Base-by-base conservation (phyloP, 306 rosid species). In the Sindora glabra region DNA sequence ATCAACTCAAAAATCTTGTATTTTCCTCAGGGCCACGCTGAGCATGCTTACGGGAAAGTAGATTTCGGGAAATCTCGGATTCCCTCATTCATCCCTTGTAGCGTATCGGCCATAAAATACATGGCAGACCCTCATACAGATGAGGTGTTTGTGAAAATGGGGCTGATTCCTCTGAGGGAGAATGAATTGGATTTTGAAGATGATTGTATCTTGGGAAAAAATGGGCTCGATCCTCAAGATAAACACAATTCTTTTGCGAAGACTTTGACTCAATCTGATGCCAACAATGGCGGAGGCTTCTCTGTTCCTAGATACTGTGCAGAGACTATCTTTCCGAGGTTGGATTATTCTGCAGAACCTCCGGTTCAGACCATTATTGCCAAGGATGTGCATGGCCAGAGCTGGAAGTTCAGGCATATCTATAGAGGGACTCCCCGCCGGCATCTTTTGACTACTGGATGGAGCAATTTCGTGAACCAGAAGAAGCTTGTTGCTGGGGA, bases 401-500 rank as follows among this genome's bases (percentile, higher is more conserved):
- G 78, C 59, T 94, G 95, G 94, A 89, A 82, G 84, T 94, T 94
- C 40, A 89, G 99, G 79, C 99, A 94, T 62, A 94, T 94, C 16
- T 94, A 94, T 55, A 80, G 99, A 71, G 99, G 99, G 27, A 94
- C 99, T 16, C 99, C 99, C 4, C 86, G 99, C 38, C 86, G 99
- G 47, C 99, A 94, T 54, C 95, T 94, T 42, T 59, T 94, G 76
- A 94, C 99, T 14, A 94, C 97, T 1, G 99, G 99, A 32, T 94
- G 99, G 99, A 94, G 97, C 67, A 86, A 82, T 79, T 94, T 94
- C 46, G 99, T 94, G 67, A 94, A 94, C 74, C 85, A 79, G 48
- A 94, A 94, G 83, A 89, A 83, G 74, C 99, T 94, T 72, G 95
- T 89, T 71, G 99, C 99, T 16, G 99, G 99, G 39, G 99, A 94